phyloP scores from a whole-genome alignment of 768 basidiomycete species.

The Gelatoporia subvermispora region DNA sequence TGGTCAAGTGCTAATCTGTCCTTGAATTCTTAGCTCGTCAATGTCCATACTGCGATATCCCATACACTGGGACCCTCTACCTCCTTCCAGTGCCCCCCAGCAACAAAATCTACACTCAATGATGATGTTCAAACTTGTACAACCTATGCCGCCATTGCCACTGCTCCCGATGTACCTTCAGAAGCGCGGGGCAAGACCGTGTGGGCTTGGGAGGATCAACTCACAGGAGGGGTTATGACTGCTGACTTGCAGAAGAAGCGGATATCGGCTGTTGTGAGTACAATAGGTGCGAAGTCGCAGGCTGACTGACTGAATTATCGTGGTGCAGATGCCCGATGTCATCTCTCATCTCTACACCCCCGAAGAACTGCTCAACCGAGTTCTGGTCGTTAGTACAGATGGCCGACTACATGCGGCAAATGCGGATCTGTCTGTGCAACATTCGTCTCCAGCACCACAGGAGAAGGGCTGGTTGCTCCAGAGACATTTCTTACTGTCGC shows the following conservation, averaged over 20 bases:
- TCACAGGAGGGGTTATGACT: conserved; percentile 20
- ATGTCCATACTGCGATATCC: conserved; percentile 61
- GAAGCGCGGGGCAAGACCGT: conserved; percentile 45
- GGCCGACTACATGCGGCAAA: conserved; percentile 31
- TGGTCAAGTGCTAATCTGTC: too few species aligned
- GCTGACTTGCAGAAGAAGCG: conserved; percentile 33
- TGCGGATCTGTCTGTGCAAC: conserved; percentile 22
- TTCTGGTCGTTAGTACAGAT: conserved; percentile 29
- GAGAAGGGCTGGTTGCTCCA: conserved; percentile 10
- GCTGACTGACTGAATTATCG: not conserved
- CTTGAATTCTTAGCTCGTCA: conserved; percentile 42
- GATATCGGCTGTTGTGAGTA: conserved; percentile 41
- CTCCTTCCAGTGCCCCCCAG: conserved; percentile 53
- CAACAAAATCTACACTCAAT: conserved; percentile 35
- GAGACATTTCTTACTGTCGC: conserved; percentile 24
- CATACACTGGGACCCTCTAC: conserved; percentile 68
- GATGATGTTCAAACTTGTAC: conserved; percentile 33
- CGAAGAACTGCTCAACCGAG: conserved; percentile 18
- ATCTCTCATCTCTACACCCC: conserved; percentile 35
- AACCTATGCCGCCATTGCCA: conserved; percentile 52
- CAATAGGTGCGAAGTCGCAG: not conserved
- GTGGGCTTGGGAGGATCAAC: conserved; percentile 57
- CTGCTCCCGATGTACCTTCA: conserved; percentile 39
- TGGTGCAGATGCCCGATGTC: conserved; percentile 33
- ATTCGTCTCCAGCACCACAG: conserved; percentile 8